phyloP scores from a whole-genome alignment of 2,329 filamentous ascomycete species.

The Neonectria ditissima region DNA sequence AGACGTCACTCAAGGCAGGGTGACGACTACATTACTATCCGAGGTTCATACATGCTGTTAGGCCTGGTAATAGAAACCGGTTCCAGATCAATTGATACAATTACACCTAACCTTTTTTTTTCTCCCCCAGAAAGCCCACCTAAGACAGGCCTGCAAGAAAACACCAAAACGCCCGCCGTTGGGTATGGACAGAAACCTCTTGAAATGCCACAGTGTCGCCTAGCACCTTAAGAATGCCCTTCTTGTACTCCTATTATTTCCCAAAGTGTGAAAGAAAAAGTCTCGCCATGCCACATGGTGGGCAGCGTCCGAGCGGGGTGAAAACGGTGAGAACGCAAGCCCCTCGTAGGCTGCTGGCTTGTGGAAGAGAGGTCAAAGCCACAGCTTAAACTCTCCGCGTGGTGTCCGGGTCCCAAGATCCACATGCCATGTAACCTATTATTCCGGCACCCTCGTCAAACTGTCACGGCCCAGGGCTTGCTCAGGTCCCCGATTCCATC shows the following conservation, averaged over 20 bases:
- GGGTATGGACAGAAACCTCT: conserved; percentile 16
- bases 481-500: conserved; percentile 1
- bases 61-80: neutral
- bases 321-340: conserved; percentile 22
- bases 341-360: conserved; percentile 9
- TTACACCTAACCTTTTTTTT: conserved; percentile 14
- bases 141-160: conserved; percentile 1
- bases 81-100: conserved; percentile 27
- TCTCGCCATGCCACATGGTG: conserved; percentile 10
- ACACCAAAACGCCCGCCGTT: conserved; percentile 23
- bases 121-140: neutral
- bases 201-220: conserved; percentile 17
- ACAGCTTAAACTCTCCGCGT: conserved; percentile 28
- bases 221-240: conserved; percentile 2
- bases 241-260: neutral
- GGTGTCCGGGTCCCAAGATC: conserved; percentile 19
- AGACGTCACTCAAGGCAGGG: neutral
- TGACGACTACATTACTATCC: neutral
- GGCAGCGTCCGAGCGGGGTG: conserved; percentile 27
- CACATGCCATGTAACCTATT: conserved; percentile 24
- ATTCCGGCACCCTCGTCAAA: conserved; percentile 6
- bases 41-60: conserved; percentile 13
- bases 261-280: neutral
- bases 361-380: conserved; percentile 28
- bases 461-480: conserved; percentile 7